These are phyloP conservation scores for Penicillium silybi DNA, from an alignment of 495 filamentous ascomycete species.

Conservation along the genomic window DNA sequence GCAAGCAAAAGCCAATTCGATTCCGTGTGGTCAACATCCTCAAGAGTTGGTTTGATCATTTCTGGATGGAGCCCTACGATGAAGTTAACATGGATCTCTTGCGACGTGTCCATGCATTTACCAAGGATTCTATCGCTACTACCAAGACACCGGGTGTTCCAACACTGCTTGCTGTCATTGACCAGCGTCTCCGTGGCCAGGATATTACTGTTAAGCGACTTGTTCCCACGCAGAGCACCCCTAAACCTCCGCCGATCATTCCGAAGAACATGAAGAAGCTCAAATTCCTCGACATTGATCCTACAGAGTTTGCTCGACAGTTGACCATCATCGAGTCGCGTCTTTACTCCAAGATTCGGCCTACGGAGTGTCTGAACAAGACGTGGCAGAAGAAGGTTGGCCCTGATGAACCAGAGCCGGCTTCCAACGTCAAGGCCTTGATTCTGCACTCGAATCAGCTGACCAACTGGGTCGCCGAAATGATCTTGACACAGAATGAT, in stretches of 20 bases:
- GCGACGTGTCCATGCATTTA: conserved; percentile 83
- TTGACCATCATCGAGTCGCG: conserved; percentile 95
- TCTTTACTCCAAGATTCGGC: conserved; percentile 90
- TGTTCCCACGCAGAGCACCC: conserved; percentile 74
- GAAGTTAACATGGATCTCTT: conserved; percentile 80
- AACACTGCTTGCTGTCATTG: conserved; percentile 75
- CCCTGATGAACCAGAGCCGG: conserved; percentile 80
- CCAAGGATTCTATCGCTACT: conserved; percentile 84
- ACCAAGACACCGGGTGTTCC: conserved; percentile 85
- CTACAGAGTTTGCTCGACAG: conserved; percentile 91
- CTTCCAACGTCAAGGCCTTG: conserved; percentile 89
- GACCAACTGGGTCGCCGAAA: conserved; percentile 99
- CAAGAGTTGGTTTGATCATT: conserved; percentile 96
- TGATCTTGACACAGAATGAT: conserved; percentile 92
- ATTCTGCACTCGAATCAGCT: conserved; percentile 98
- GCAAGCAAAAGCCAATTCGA: conserved; percentile 91
- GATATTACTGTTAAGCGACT: conserved; percentile 83
- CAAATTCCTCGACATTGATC: conserved; percentile 96
- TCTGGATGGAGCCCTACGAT: conserved; percentile 94
- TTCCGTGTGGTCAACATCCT: conserved; percentile 96
- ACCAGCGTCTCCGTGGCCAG: conserved; percentile 81
- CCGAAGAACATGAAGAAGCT: conserved; percentile 99
- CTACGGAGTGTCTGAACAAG: conserved; percentile 95
- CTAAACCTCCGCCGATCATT: conserved; percentile 81
- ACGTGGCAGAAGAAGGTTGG: conserved; percentile 94